A percentile compares a stretch with the other conserved stretches of the same genome.
Evolutionary conservation across 2,329 filamentous ascomycete species (phyloP).

Genomic region (Neophaeococcomyces mojaviensis): DNA sequence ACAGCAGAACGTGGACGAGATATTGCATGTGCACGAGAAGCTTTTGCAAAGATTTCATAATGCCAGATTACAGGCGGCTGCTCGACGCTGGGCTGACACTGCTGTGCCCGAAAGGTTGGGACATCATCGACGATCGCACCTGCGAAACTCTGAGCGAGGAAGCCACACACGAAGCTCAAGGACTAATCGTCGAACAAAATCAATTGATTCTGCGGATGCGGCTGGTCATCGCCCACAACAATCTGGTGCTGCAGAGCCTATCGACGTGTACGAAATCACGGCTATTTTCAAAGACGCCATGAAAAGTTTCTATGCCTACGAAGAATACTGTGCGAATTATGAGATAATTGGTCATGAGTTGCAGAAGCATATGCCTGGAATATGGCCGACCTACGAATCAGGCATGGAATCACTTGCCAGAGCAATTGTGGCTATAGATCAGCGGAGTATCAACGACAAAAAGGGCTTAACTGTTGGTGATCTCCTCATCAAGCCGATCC

Average conservation of each 20-base stretch:
- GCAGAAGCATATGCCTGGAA: conserved; percentile 57
- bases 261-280: conserved; percentile 48
- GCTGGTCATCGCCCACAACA: background rate
- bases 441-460: conserved; percentile 53
- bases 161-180: conserved; percentile 6
- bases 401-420: conserved; percentile 78
- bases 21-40: conserved; percentile 75
- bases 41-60: conserved; percentile 68
- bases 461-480: conserved; percentile 79
- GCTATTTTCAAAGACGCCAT: conserved; percentile 57
- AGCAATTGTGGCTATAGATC: conserved; percentile 63
- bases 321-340: conserved; percentile 86
- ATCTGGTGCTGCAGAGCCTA: conserved; percentile 34
- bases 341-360: conserved; percentile 76
- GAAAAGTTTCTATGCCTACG: conserved; percentile 74
- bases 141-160: conserved; percentile 29
- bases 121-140: conserved; percentile 13
- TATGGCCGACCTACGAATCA: conserved; percentile 74
- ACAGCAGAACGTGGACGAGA: conserved; percentile 69
- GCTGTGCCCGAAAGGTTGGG: conserved; percentile 17
- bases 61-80: conserved; percentile 24
- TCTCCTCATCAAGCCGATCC: conserved; percentile 90
- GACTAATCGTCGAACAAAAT: conserved; percentile 11
- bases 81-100: conserved; percentile 22
- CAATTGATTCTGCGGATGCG: conserved; percentile 16